Base-by-base conservation (phyloP, 192 early-diverging fungal species). In the Cladochytrium replicatum region DNA sequence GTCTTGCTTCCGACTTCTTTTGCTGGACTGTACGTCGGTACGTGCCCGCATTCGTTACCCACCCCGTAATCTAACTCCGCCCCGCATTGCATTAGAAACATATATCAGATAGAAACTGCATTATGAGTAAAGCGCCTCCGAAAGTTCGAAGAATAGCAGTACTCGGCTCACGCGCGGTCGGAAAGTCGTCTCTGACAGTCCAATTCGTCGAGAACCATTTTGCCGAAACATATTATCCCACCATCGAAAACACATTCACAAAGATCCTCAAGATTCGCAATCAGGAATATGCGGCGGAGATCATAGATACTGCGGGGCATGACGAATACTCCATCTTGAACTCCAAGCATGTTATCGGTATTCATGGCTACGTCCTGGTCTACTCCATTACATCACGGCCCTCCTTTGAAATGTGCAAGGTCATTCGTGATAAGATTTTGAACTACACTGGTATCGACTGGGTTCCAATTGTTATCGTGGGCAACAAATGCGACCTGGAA, bases 281-380 rank as follows among this genome's bases (percentile, higher is more conserved):
- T 34, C 78, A 87, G 58, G 90, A 95, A 60, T 93, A 91, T 48
- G 77, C 75, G 29, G 74, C 84, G 27, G 88, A 87, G 49, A 94
- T 96, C 41, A 85, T 90, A 53, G 95, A 98, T 60, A 96, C 95
- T 6, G 89, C 95, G 4, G 95, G 95, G 45, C 91, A 94, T n/a
- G 60, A 98, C 65, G 95, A 98, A 67, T 89, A 82, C 43, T 93
- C 95, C 29, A 83, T 94, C 40, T 66, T 98, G 45, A 93, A 88
- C 47, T 78, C 85, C n/a, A 83, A 84, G 31, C 89, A 92, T 60
- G 85, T 85, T 0, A 75, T 92, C 1, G 83, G 89, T 15, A 85
- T 91, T 32, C 91, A 99, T 62, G 95, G 89, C 6, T 99, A 91
- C 61, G 81, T 99, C 32, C 72, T 99, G 27, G 87, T 86, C 21